Evolutionary conservation across 2,329 filamentous ascomycete species (phyloP), one percentile per base, ranked within the genome.

Genomic region (Bipolaris oryzae): DNA sequence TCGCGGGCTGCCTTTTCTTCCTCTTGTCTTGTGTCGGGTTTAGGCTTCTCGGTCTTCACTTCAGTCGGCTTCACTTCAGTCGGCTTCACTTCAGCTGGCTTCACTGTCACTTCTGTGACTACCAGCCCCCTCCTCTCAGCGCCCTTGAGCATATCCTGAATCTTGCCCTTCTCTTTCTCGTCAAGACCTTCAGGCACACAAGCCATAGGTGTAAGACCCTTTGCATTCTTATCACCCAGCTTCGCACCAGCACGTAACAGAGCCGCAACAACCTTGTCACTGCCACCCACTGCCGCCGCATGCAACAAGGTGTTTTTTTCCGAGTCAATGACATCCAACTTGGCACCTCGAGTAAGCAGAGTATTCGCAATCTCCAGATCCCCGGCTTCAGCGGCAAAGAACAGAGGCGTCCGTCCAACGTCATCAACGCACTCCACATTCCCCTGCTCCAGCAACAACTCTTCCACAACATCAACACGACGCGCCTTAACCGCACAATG

Each of bases 401-500:
- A 68, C 5, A 74, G 53, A 10, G 71, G 65, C 3, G 68, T 67
- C 9, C 62, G 63, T 6, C 54, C 54, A 35, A 53, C 49, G 1
- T 49, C 20, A 47, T 73, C 69, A 1, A 39, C 23, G 39, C 56
- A 58, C 33, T 72, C 61, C 20, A 63, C 38, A 23, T 72, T 56
- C 1, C 59, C 58, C 3, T 61, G 38, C 10, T 64, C 61, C 6
- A 53, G 52, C 3, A 72, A 48, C n/a, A 72, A 58, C 35, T 67
- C 60, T 3, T 71, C 65, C 6, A 71, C 60, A 10, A 69, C 50
- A 18, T 72, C 69, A 18, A 66, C 35, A 3, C 69, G 67, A 25
- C 69, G 68, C 7, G 63, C 62, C 39, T 62, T 60, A 7, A 64
- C 62, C 9, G 71, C 68, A 0, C 70, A 69, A 44, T 73, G 71